These are phyloP conservation scores for Excoecaria cochinchinensis DNA, from an alignment of 345 rosid species.

Conservation along the genomic window DNA sequence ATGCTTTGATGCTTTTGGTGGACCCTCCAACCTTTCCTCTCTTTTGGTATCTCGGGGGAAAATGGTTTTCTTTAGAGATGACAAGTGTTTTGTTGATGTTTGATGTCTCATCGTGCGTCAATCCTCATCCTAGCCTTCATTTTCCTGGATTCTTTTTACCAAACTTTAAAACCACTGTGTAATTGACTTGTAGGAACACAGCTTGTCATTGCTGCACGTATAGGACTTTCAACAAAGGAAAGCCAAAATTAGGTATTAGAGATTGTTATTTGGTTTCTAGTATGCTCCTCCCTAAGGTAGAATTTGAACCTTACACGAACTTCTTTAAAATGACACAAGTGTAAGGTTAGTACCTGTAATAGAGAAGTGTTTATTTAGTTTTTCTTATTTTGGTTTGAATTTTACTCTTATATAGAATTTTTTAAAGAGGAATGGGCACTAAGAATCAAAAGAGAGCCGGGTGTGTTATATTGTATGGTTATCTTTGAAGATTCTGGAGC, in stretches of 20 bases:
- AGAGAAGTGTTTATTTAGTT: neutral
- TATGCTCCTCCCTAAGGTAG: neutral
- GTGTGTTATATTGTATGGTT: neutral
- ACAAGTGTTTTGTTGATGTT: neutral
- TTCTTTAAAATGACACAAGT: too few relatives aligned
- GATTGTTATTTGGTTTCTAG: too few relatives aligned
- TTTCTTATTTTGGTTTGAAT: neutral
- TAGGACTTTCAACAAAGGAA: too few relatives aligned
- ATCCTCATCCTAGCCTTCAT: neutral
- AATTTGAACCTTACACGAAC: too few relatives aligned
- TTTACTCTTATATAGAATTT: neutral
- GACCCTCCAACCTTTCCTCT: neutral
- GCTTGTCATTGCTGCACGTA: neutral
- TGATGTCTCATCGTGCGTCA: neutral
- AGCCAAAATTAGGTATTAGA: too few relatives aligned
- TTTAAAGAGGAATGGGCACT: neutral
- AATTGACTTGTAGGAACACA: neutral
- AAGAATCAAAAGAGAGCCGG: too few relatives aligned
- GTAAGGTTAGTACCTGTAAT: too few relatives aligned
- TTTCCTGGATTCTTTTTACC: constrained; percentile 1
- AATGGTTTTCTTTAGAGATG: neutral
- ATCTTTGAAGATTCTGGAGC: neutral
- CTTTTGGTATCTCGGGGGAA: neutral
- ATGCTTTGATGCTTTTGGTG: neutral
- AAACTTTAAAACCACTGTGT: neutral